These are phyloP conservation scores for Stipa capillata DNA, from an alignment of 176 grass and related monocot genomes.

Conservation along the genomic window DNA sequence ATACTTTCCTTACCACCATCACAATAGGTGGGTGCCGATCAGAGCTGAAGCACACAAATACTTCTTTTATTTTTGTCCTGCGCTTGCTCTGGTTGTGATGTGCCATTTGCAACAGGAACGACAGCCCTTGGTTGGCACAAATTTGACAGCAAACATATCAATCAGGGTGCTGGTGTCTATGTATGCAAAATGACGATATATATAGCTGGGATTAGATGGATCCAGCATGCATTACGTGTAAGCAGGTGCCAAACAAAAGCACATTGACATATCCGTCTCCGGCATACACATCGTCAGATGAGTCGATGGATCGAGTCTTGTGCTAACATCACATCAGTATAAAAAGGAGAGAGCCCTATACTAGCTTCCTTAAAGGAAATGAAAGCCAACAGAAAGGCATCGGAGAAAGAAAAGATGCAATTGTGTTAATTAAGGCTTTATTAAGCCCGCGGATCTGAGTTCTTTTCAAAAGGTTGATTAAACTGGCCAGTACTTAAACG, in stretches of 20 bases:
- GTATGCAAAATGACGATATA: too few species aligned
- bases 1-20: too few species aligned
- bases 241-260: neutral
- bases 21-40: too few species aligned
- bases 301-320: neutral
- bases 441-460: neutral
- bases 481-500: slow-evolving; percentile 6
- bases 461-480: slow-evolving; percentile 22
- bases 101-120: neutral
- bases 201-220: neutral
- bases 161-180: neutral
- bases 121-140: too few species aligned
- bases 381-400: slow-evolving; percentile 26
- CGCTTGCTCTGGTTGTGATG: neutral
- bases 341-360: slow-evolving; percentile 23
- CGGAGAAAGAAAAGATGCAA: neutral
- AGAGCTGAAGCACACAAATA: too few species aligned
- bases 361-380: neutral
- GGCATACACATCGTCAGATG: neutral
- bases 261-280: neutral
- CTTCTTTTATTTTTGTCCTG: too few species aligned
- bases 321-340: slow-evolving; percentile 34
- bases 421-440: slow-evolving; percentile 16
- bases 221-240: neutral
- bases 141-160: neutral